Conservation (phyloP, 176 grass and related monocot genomes). For the Ensete ventricosum region DNA sequence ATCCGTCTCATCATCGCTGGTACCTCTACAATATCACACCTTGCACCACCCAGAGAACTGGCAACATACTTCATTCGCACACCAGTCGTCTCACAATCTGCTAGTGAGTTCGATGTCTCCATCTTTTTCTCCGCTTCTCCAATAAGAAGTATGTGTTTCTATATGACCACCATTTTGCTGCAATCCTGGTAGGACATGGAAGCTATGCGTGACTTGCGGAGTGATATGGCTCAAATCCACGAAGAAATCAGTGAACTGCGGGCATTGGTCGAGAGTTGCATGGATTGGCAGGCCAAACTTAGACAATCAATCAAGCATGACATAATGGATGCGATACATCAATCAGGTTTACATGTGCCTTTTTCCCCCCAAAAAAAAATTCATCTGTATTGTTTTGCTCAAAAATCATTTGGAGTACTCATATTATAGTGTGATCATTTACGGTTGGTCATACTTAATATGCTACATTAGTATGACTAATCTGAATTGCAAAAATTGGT, state of each 20-base stretch:
- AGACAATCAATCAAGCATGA: conserved; percentile 74
- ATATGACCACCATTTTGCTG: background rate
- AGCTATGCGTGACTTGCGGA: conserved; percentile 40
- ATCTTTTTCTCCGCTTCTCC: background rate
- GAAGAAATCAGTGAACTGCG: conserved; percentile 73
- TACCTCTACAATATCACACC: conserved; percentile 41
- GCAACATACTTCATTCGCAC: conserved; percentile 46
- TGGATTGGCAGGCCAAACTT: conserved; percentile 80
- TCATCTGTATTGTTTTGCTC: background rate
- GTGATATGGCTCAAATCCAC: conserved; percentile 80
- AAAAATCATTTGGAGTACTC: background rate
- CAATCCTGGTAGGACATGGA: conserved; percentile 48
- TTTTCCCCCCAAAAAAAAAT: too few species aligned
- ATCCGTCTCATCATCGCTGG: conserved; percentile 45
- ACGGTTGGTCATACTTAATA: background rate
- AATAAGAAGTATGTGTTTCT: background rate
- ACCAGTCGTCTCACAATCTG: conserved; percentile 33
- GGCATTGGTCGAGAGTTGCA: conserved; percentile 85
- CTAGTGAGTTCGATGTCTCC: conserved; percentile 33
- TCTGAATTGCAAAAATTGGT: background rate
- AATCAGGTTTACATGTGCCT: conserved; percentile 47
- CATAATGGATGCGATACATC: conserved; percentile 57
- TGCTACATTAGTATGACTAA: background rate
- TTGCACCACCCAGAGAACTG: conserved; percentile 41
- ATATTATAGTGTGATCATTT: background rate